Percentiles rank a stretch among this genome's conserved stretches.
phyloP scores from a whole-genome alignment of 768 basidiomycete genomes.

The Podaxis carcinomalis region DNA sequence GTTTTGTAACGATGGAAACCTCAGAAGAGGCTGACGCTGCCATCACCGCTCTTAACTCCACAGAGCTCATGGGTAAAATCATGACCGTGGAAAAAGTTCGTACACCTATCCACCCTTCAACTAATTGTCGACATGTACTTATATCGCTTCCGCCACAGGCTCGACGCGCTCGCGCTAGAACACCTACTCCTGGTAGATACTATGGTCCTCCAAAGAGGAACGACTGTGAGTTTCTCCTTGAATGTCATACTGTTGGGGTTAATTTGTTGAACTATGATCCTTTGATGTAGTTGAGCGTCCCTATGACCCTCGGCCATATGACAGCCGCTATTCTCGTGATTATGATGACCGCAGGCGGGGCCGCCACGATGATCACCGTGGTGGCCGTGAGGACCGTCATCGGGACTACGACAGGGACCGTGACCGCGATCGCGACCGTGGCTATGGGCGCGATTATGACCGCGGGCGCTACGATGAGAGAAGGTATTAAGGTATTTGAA shows the following conservation, averaged over 20 bases:
- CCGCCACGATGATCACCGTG: slow-evolving; percentile 41
- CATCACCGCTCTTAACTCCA: slow-evolving; percentile 76
- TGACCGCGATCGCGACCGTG: slow-evolving; percentile 27
- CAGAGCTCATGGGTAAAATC: slow-evolving; percentile 83
- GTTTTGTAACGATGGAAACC: slow-evolving; percentile 75
- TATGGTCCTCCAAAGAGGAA: slow-evolving; percentile 86
- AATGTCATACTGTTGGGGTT: background rate
- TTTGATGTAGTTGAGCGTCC: slow-evolving; percentile 63
- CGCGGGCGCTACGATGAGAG: slow-evolving; percentile 31
- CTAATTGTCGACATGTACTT: background rate
- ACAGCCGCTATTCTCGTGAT: slow-evolving; percentile 77
- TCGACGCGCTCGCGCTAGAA: slow-evolving; percentile 83
- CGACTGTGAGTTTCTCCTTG: slow-evolving; percentile 42
- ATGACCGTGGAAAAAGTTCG: slow-evolving; percentile 85
- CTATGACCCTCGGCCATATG: slow-evolving; percentile 91
- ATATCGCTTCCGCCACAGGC: slow-evolving; percentile 43
- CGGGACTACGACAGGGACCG: slow-evolving; percentile 38
- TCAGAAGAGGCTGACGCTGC: slow-evolving; percentile 89
- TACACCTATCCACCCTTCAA: background rate
- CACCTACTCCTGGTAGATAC: slow-evolving; percentile 93
- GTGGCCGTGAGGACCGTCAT: slow-evolving; percentile 46
- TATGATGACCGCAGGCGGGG: slow-evolving; percentile 52
- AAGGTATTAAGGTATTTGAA: slow-evolving; percentile 22
- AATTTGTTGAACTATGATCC: slow-evolving; percentile 2
- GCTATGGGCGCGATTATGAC: slow-evolving; percentile 21